phyloP scores from a whole-genome alignment of 108 stramenopile genomes.

The Hondaea fermentalgiana region DNA sequence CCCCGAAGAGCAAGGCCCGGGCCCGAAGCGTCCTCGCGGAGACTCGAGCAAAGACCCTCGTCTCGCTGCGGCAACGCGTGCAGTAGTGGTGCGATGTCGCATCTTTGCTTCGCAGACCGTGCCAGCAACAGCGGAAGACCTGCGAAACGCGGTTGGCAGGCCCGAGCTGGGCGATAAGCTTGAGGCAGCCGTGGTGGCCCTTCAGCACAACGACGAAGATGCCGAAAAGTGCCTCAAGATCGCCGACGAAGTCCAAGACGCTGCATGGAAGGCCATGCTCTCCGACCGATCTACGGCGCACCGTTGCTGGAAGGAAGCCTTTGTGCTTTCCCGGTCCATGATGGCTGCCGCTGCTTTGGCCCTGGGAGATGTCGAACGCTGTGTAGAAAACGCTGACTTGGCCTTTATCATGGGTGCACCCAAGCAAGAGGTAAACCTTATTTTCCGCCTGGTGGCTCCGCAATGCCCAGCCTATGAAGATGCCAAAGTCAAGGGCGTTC shows the following conservation, averaged over 20 bases:
- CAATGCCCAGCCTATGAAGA: background rate
- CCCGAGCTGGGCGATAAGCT: background rate
- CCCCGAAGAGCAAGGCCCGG: background rate
- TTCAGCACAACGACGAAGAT: background rate
- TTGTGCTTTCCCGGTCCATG: background rate
- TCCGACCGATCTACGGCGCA: background rate
- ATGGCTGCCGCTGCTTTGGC: background rate
- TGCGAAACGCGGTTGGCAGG: background rate
- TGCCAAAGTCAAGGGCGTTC: background rate
- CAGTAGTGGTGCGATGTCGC: background rate
- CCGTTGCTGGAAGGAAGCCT: background rate
- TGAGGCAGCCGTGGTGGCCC: background rate
- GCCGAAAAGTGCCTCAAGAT: background rate
- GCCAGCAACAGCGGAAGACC: background rate
- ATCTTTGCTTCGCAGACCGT: background rate
- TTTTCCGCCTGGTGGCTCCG: background rate
- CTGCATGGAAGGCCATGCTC: background rate
- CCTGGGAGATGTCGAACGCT: background rate
- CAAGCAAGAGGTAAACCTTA: background rate
- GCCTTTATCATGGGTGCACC: background rate
- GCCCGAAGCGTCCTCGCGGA: background rate
- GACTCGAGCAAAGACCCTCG: background rate
- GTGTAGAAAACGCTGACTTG: background rate
- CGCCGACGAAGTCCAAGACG: background rate
- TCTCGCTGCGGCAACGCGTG: background rate